Conservation (phyloP, 2,329 filamentous ascomycete genomes). For the Penicillium janthinellum region DNA sequence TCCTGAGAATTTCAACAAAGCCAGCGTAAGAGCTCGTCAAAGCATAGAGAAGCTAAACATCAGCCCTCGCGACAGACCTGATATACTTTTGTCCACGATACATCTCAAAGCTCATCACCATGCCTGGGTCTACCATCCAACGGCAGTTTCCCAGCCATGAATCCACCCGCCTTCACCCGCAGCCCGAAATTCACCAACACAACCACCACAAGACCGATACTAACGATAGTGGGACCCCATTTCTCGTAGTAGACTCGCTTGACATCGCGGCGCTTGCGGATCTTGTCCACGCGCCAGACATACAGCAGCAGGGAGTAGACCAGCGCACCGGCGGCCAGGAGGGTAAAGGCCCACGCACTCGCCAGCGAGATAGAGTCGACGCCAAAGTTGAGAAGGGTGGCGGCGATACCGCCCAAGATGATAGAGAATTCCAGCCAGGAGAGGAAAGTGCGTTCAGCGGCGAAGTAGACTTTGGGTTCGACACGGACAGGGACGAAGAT, state of each 20-base stretch:
- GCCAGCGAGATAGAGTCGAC: constrained; percentile 62
- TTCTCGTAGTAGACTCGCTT: constrained; percentile 79
- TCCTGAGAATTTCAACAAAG: too few species aligned
- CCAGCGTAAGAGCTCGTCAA: background rate
- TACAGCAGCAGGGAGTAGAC: constrained; percentile 83
- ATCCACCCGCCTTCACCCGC: constrained; percentile 62
- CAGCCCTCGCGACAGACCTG: background rate
- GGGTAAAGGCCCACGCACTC: constrained; percentile 76
- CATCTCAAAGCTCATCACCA: constrained; percentile 19
- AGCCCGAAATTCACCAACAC: constrained; percentile 79
- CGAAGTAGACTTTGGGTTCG: constrained; percentile 97
- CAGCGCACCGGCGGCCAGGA: constrained; percentile 76
- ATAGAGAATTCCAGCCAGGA: constrained; percentile 98
- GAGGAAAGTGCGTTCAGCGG: constrained; percentile 92
- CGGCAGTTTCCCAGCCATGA: constrained; percentile 24
- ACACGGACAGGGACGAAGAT: constrained; percentile 96
- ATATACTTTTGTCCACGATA: background rate
- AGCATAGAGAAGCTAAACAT: background rate
- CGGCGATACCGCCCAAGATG: constrained; percentile 85
- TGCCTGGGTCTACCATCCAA: constrained; percentile 10
- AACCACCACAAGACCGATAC: constrained; percentile 70
- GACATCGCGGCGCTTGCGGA: constrained; percentile 79
- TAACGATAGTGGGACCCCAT: constrained; percentile 79
- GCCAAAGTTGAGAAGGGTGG: constrained; percentile 81
- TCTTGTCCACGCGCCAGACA: constrained; percentile 82